Evolutionary conservation across 2,329 filamentous ascomycete species (phyloP), one percentile per base, ranked within the genome.

Genomic region (Cryphonectria nitschkei): DNA sequence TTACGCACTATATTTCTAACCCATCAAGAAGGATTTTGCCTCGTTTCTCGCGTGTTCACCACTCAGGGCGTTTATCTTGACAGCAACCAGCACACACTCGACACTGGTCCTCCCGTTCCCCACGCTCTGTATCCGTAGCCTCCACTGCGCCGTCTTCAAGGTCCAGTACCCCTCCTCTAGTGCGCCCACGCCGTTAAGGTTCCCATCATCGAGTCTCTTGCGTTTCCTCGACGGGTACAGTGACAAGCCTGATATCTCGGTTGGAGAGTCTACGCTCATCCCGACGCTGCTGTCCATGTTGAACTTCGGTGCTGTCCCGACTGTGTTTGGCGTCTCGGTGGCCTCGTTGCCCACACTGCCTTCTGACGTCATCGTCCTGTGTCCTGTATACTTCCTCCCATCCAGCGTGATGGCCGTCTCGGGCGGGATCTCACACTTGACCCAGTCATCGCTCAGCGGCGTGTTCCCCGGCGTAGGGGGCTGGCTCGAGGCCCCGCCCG

Each of bases 11-110:
- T 3, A 13, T 56, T 70, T 61, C 68, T 56, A 73, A 11, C 34
- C 61, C 26, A 54, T 68, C 70, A 97, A 79, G 78, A 97, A 97
- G 0, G 81, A 82, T 73, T 92, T 86, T 66, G 84, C 80, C 65
- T 81, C 81, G 81, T 97, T 97, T 73, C 93, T 86, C 14, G 85
- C 85, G 73, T 85, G 83, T 80, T 95, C 89, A 9, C 85, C 86
- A 68, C 86, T 91, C 75, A 90, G 87, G 0, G 90, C 92, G 75
- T 97, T 92, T 37, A 97, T 78, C 79, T 93, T 94, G 46, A 95
- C 92, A 0, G 90, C 92, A 22, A 92, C 85, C 65, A 97, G 85
- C 32, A 93, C 85, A 71, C 93, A 91, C 80, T 95, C 92, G 69
- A 91, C 84, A 2, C 84, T 83, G 52, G 82, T 83, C 76, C 85